Percentiles rank a stretch among this genome's conserved stretches.
Conservation (phyloP, 2,329 filamentous ascomycete genomes). For the Verticillium albo-atrum region DNA sequence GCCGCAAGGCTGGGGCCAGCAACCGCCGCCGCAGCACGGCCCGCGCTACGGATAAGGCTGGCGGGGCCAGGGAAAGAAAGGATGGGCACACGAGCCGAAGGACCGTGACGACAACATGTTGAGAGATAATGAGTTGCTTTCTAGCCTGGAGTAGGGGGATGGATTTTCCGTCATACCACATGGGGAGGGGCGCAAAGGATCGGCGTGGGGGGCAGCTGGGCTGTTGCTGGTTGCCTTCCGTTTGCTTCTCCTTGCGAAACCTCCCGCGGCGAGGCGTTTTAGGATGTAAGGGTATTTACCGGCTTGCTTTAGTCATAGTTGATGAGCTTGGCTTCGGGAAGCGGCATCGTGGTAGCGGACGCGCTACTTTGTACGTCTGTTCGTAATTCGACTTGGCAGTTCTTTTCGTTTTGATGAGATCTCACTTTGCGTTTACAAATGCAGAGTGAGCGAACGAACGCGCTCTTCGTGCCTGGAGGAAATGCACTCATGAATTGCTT, state of each 20-base stretch:
- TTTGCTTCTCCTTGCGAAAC: not conserved
- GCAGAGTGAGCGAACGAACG: not conserved
- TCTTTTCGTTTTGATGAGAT: too few relatives aligned
- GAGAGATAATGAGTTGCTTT: not conserved
- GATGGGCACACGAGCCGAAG: too few relatives aligned
- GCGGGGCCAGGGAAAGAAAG: not conserved
- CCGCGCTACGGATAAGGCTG: not conserved
- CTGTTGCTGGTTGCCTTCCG: not conserved
- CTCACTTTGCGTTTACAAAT: too few relatives aligned
- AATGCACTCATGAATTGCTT: not conserved
- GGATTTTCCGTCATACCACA: not conserved
- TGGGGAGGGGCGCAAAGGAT: not conserved
- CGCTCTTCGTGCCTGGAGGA: too few relatives aligned
- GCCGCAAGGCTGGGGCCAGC: conserved; percentile 26
- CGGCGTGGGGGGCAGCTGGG: not conserved
- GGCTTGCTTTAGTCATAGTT: not conserved
- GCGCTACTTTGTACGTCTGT: not conserved
- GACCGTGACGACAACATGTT: too few relatives aligned
- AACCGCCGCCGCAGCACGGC: conserved; percentile 9
- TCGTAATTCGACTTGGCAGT: not conserved
- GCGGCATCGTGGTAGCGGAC: not conserved
- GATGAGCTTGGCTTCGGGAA: not conserved
- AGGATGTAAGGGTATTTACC: not conserved
- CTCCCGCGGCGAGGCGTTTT: not conserved
- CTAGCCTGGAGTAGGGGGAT: not conserved